Base-by-base conservation (phyloP, 2,329 filamentous ascomycete species). In the Neonectria hederae region DNA sequence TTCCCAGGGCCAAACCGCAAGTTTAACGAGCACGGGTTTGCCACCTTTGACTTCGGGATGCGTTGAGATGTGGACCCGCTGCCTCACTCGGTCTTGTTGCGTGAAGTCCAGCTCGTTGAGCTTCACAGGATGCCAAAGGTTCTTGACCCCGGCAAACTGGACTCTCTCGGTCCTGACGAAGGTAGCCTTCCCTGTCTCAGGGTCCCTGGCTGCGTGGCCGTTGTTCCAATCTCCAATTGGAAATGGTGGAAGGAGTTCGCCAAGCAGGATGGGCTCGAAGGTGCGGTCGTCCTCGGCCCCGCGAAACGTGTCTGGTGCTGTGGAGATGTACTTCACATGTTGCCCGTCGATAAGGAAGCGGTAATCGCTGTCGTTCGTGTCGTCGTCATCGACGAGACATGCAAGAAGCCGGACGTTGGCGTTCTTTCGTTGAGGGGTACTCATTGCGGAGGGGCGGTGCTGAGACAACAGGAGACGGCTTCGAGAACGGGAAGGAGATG, bases 1-100 rank as follows among this genome's bases (percentile, higher is more conserved):
- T 60, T 77, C 62, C 73, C 73, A 77, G 4, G 69, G 69, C 65
- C 66, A 76, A 5, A 67, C 69, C 3, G 73, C 72, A 45, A 75
- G 56, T 57, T 77, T 75, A 46, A 75, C 10, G 21, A 76, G 58
- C 26, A 76, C 66, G 22, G 73, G 72, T 56, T 64, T 59, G 43
- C 69, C 71, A 48, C 32, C 62, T 14, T 72, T 46, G 38, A 75
- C 26, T 17, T 60, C 45, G 14, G 72, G 69, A 59, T 76, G 70
- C 38, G 66, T 72, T 48, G 67, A 67, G 43, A 72, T 32, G 54
- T 71, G 66, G 49, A 75, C 70, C 58, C 67, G 49, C 62, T 74
- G 71, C 42, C 65, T 68, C 21, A 73, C 9, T 59, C 71, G 65
- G 2, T 73, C 53, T 65, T 68, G 54, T 28, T 17, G 66, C 24